Conservation (phyloP, 2,329 filamentous ascomycete species). For the Ophioceras dolichostomum region DNA sequence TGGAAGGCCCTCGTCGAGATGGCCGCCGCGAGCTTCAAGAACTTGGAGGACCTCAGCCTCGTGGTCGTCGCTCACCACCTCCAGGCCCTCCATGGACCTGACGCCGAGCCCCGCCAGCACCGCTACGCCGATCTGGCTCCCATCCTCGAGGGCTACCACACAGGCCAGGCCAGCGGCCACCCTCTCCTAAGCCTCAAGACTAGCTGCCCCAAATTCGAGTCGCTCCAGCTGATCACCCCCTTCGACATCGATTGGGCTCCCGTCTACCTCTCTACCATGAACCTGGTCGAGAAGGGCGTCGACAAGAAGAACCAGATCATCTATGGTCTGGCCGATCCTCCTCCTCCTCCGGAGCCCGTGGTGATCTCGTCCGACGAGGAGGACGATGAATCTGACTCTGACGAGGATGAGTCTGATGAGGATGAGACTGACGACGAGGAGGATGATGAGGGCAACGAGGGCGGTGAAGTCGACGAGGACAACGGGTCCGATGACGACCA, state of each 20-base stretch:
- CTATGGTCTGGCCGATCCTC: too few relatives aligned
- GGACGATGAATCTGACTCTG: too few relatives aligned
- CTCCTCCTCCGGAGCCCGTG: too few relatives aligned
- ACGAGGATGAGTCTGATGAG: not conserved
- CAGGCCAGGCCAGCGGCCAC: not conserved
- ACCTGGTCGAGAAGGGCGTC: too few relatives aligned
- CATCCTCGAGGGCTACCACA: not conserved
- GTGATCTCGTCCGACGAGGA: too few relatives aligned
- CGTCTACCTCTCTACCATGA: too few relatives aligned
- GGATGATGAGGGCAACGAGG: not conserved
- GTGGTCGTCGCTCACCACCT: not conserved
- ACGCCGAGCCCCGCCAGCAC: not conserved
- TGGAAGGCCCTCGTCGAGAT: not conserved
- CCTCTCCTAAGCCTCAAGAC: not conserved
- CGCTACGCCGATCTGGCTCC: not conserved
- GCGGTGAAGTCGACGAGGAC: not conserved
- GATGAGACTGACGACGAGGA: not conserved
- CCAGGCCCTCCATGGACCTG: not conserved
- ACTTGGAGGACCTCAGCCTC: constrained; percentile 2
- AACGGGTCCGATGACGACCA: not conserved
- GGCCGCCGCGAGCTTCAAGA: not conserved
- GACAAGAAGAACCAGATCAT: too few relatives aligned
- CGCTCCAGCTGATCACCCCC: not conserved
- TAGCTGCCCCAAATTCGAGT: not conserved
- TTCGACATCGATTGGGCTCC: not conserved